A percentile compares a stretch with the other conserved stretches of the same genome.
phyloP scores from a whole-genome alignment of 768 basidiomycete species.

The Serendipita sp. region DNA sequence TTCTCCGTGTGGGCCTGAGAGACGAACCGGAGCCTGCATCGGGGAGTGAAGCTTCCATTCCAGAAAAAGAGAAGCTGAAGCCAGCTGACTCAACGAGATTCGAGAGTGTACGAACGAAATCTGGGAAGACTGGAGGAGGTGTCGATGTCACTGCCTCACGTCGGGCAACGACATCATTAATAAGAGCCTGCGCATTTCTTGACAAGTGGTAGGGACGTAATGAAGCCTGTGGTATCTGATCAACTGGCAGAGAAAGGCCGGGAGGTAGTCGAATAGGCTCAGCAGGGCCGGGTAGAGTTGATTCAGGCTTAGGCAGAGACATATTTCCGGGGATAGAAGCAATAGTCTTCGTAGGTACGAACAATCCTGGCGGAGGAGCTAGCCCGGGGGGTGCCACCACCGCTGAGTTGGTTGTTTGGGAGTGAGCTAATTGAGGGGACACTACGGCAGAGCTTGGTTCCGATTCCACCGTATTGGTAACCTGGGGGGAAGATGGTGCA shows the following conservation, averaged over 20 bases:
- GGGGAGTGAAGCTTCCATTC: conserved; percentile 56
- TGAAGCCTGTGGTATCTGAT: conserved; percentile 16
- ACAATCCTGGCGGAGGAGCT: conserved; percentile 27
- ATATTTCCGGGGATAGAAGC: neutral
- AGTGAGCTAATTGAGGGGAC: conserved; percentile 19
- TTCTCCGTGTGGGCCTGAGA: conserved; percentile 26
- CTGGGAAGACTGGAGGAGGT: conserved; percentile 59
- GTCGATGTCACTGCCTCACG: conserved; percentile 38
- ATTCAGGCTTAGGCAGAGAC: neutral
- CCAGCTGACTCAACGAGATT: conserved; percentile 45
- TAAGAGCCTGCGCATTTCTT: conserved; percentile 61
- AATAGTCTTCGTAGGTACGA: conserved; percentile 21
- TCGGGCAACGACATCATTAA: conserved; percentile 68
- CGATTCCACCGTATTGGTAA: too few species aligned
- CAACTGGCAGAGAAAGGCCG: conserved; percentile 20
- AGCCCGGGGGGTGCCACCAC: conserved; percentile 24
- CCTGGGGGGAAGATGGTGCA: too few species aligned
- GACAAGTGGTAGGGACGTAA: conserved; percentile 63
- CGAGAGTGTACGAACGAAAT: conserved; percentile 71
- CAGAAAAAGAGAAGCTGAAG: conserved; percentile 46
- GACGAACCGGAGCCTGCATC: conserved; percentile 7
- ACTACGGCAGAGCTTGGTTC: too few species aligned
- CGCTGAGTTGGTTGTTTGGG: neutral
- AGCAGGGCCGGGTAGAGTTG: conserved; percentile 12
- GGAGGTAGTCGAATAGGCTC: conserved; percentile 11